Evolutionary conservation across 1,284 basidiomycete genomes (phyloP).

Genomic region (Trichosporon faecale): DNA sequence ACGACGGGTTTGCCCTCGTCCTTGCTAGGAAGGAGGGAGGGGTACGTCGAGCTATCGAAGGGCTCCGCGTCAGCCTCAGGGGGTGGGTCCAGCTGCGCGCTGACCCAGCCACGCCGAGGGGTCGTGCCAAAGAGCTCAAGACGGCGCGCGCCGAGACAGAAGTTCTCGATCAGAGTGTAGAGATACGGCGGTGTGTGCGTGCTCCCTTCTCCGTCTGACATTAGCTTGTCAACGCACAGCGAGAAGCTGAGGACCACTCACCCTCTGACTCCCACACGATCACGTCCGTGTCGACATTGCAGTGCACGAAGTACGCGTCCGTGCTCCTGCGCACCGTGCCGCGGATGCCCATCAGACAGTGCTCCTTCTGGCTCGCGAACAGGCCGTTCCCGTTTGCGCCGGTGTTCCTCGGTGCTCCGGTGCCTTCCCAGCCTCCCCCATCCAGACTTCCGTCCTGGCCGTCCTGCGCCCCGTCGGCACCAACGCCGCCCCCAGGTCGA

Average conservation of each 20-base stretch:
- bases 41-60: conserved; percentile 59
- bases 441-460: neutral
- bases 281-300: conserved; percentile 97
- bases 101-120: conserved; percentile 87
- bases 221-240: conserved; percentile 13
- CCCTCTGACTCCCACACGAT: conserved; percentile 72
- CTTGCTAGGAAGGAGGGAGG: conserved; percentile 35
- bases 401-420: neutral
- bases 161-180: conserved; percentile 94
- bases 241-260: conserved; percentile 24
- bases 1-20: conserved; percentile 32
- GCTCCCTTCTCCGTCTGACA: conserved; percentile 52
- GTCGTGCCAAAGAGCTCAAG: conserved; percentile 84
- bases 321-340: conserved; percentile 92
- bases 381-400: conserved; percentile 48
- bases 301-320: conserved; percentile 94
- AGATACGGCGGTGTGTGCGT: conserved; percentile 82
- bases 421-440: neutral
- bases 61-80: conserved; percentile 20
- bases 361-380: conserved; percentile 85
- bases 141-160: conserved; percentile 88
- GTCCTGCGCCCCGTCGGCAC: conserved; percentile 31
- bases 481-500: no score
- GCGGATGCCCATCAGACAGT: conserved; percentile 97
- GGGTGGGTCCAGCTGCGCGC: conserved; percentile 59